Conservation (phyloP, 371 early-diverging fungal genomes). For the Dinochytrium kinnereticum region DNA sequence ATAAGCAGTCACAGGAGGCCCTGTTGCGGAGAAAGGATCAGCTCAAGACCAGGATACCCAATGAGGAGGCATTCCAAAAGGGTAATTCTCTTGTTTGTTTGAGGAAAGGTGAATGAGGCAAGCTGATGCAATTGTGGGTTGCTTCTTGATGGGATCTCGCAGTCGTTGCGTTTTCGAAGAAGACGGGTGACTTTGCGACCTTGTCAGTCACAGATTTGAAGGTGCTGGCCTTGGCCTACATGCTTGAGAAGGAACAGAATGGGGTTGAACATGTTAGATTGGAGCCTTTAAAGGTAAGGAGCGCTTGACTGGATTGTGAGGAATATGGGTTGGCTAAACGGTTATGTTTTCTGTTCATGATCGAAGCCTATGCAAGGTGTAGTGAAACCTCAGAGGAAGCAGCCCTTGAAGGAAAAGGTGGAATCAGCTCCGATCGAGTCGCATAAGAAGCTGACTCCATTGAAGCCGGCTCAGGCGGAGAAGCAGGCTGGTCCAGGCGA, state of each 20-base stretch:
- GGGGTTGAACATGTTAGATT: conserved; percentile 65
- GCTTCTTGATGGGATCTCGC: too few species aligned
- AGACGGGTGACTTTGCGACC: conserved; percentile 90
- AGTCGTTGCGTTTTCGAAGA: conserved; percentile 83
- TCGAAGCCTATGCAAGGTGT: too few species aligned
- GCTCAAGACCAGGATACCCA: conserved; percentile 62
- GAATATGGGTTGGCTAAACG: too few species aligned
- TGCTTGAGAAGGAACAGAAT: conserved; percentile 77
- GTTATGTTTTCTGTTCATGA: too few species aligned
- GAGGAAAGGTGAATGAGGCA: too few species aligned
- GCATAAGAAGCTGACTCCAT: too few species aligned
- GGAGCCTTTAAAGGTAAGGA: conserved; percentile 62
- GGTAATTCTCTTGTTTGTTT: conserved; percentile 55
- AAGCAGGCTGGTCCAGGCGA: too few species aligned
- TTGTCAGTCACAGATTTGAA: conserved; percentile 86
- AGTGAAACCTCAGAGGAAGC: background rate
- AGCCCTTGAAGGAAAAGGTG: background rate
- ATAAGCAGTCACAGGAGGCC: conserved; percentile 71
- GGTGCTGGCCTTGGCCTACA: conserved; percentile 87
- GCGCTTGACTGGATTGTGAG: too few species aligned
- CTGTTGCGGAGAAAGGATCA: conserved; percentile 47
- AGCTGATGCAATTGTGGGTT: too few species aligned
- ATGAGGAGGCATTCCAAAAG: conserved; percentile 76
- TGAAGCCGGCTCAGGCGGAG: too few species aligned
- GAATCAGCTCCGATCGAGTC: too few species aligned